A percentile compares a stretch with the other conserved stretches of the same genome.
phyloP scores from a whole-genome alignment of 2,329 filamentous ascomycete genomes.

The Monosporascus sp. region DNA sequence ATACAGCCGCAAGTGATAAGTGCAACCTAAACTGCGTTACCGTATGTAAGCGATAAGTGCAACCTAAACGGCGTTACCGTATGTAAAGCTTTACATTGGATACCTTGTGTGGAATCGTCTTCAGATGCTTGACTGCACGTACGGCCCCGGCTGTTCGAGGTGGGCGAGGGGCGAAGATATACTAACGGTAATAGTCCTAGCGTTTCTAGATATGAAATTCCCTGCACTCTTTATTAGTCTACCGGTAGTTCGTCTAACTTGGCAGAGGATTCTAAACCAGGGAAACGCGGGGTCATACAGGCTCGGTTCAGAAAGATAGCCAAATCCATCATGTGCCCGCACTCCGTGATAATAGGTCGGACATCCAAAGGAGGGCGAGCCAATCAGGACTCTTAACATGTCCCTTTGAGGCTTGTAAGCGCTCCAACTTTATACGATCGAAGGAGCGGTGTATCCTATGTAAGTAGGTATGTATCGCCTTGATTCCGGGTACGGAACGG shows the following conservation, averaged over 20 bases:
- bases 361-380: background rate
- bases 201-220: background rate
- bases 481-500: no score
- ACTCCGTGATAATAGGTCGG: background rate
- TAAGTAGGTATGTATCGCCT: background rate
- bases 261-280: background rate
- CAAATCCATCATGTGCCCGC: background rate
- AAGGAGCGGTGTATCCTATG: background rate
- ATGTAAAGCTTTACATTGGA: no score
- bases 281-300: background rate
- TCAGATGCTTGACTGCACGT: background rate
- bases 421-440: background rate
- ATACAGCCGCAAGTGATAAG: no score
- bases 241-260: no score
- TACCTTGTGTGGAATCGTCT: no score
- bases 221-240: no score
- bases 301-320: background rate
- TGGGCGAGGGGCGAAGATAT: background rate
- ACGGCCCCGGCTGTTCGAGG: background rate
- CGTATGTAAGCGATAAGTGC: no score
- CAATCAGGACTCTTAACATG: background rate
- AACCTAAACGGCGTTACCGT: no score
- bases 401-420: background rate
- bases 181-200: background rate
- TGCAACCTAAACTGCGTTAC: no score